These are phyloP conservation scores for Pachysandra terminalis DNA, from an alignment of 164 flowering plant genomes.

Conservation along the genomic window DNA sequence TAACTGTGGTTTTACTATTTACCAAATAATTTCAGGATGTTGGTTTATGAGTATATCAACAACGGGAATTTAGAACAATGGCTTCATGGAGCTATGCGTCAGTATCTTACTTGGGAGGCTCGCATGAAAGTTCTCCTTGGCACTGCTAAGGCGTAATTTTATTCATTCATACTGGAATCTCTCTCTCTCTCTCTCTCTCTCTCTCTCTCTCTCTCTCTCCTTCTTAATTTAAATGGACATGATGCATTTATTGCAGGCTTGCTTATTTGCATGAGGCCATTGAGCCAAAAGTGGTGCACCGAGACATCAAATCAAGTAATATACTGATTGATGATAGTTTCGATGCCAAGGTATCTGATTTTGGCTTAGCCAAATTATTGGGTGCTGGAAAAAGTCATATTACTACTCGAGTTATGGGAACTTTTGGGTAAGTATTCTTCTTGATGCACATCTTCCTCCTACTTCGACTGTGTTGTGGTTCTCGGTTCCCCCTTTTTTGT, in stretches of 20 bases:
- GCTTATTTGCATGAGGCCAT: slow-evolving; percentile 81
- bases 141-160: slow-evolving; percentile 78
- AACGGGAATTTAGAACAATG: slow-evolving; percentile 78
- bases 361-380: slow-evolving; percentile 73
- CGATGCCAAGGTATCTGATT: slow-evolving; percentile 77
- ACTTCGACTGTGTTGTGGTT: neutral
- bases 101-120: slow-evolving; percentile 80
- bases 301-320: slow-evolving; percentile 79
- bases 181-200: no score
- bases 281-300: slow-evolving; percentile 79
- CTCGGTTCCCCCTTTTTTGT: neutral
- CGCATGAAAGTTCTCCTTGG: slow-evolving; percentile 69
- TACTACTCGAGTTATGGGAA: slow-evolving; percentile 86
- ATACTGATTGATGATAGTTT: slow-evolving; percentile 68
- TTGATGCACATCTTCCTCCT: neutral
- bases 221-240: neutral
- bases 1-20: neutral
- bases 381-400: slow-evolving; percentile 78
- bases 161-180: neutral
- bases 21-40: slow-evolving; percentile 35
- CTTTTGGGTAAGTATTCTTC: slow-evolving; percentile 56
- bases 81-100: slow-evolving; percentile 81
- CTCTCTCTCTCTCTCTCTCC: neutral
- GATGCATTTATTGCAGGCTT: slow-evolving; percentile 43
- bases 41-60: slow-evolving; percentile 72